These are phyloP conservation scores for Hygrophoropsis aurantiaca DNA, from an alignment of 768 basidiomycete species.

Conservation along the genomic window DNA sequence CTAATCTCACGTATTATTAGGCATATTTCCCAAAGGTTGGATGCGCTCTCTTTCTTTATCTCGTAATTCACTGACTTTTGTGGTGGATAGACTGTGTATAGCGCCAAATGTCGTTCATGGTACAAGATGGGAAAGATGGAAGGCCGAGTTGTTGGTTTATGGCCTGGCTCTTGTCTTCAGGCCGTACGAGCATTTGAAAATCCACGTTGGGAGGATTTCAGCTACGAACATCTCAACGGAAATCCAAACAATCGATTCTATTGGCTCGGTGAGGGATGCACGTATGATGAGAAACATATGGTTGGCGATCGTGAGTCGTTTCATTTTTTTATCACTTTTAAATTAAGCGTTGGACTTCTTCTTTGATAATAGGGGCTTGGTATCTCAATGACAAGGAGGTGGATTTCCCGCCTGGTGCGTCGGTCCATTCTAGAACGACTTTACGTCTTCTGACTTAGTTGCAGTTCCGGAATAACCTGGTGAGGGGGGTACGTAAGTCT, in stretches of 20 bases:
- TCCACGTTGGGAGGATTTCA: slow-evolving; percentile 68
- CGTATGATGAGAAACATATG: slow-evolving; percentile 46
- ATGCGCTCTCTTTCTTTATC: not conserved
- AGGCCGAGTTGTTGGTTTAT: slow-evolving; percentile 56
- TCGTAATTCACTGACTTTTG: not conserved
- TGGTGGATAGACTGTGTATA: slow-evolving; percentile 50
- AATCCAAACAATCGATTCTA: slow-evolving; percentile 47
- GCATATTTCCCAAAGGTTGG: slow-evolving; percentile 47
- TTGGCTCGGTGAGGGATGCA: slow-evolving; percentile 64
- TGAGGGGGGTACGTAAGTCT: too few species aligned
- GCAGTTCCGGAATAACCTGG: too few species aligned
- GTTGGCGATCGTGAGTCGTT: slow-evolving; percentile 34
- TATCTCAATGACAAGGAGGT: slow-evolving; percentile 40
- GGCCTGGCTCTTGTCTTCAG: slow-evolving; percentile 60
- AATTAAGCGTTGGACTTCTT: slow-evolving; percentile 2
- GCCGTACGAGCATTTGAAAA: slow-evolving; percentile 46
- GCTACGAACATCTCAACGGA: slow-evolving; percentile 46
- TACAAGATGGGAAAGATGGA: slow-evolving; percentile 61
- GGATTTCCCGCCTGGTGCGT: slow-evolving; percentile 45
- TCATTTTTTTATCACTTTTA: not conserved
- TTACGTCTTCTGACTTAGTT: not conserved
- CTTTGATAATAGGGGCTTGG: slow-evolving; percentile 49
- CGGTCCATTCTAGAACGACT: not conserved
- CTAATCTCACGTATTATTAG: slow-evolving; percentile 21
- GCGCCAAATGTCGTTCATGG: slow-evolving; percentile 60